Base-by-base conservation (phyloP, 2,329 filamentous ascomycete species). In the Claviceps monticola region DNA sequence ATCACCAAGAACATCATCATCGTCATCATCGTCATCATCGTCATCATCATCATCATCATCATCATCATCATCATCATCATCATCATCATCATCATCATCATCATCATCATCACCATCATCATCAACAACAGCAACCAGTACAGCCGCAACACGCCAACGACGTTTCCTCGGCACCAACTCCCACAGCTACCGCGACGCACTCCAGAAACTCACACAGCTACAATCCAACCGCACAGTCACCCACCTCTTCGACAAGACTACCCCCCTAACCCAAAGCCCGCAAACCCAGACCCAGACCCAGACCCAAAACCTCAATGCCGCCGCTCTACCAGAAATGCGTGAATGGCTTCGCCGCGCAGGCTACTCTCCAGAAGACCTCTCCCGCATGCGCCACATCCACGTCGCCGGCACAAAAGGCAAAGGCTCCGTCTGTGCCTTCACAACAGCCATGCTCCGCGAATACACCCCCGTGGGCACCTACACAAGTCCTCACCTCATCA, bases 361-460 rank as follows among this genome's bases (percentile, higher is more conserved):
- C 48, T 87, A 95, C 68, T 70, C 83, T 68, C 65, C 66, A 1
- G 51, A 59, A 0, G 70, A 73, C 56, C 69, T 79, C 26, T 59
- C 66, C 13, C 57, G 61, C 4, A 66, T 77, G 49, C 68, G 67
- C 16, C 75, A 74, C 57, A 80, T 97, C 55, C 91, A 97, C 64
- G 82, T 97, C 46, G 87, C 91, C 1, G 91, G 91, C 13, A 96
- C 90, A 4, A 97, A 96, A 66, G 91, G 91, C 54, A 97, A 96
- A 66, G 90, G 90, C 42, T 93, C 87, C 2, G 89, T 88, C 0
- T 88, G 86, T 57, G 85, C 90, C 9, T 91, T 90, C 64, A 78
- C 88, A 19, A 88, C 88, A 14, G 83, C 83, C 2, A 86, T 95
- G 56, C 73, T 95, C n/a, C 70, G 74, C 3, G 71, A 60, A 53